Conservation (phyloP, 1,284 basidiomycete species). For the Ustilago curta region DNA sequence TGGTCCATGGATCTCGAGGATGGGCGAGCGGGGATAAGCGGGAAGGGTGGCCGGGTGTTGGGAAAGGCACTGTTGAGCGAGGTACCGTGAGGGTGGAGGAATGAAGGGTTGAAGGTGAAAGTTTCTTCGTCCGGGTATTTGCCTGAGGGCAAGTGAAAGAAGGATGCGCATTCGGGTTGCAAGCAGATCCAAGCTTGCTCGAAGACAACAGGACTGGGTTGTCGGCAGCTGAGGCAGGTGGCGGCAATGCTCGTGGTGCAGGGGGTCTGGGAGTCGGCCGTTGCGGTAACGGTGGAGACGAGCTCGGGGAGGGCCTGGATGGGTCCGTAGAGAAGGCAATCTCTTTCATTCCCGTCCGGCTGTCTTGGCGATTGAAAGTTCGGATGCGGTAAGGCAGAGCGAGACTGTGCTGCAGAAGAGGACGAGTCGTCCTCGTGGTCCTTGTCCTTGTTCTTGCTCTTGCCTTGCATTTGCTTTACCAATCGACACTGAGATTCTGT, state of each 20-base stretch:
- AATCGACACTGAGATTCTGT: conserved; percentile 16
- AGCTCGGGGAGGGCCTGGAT: conserved; percentile 4
- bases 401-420: not conserved
- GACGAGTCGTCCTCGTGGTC: not conserved
- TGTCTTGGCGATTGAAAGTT: not conserved
- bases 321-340: conserved; percentile 21
- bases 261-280: conserved; percentile 2
- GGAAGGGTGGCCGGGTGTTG: conserved; percentile 16
- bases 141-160: conserved; percentile 23
- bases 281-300: conserved; percentile 17
- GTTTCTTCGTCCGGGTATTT: not conserved
- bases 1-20: conserved; percentile 26
- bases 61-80: conserved; percentile 23
- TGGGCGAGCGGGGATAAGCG: conserved; percentile 17
- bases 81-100: conserved; percentile 16
- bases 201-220: conserved; percentile 29
- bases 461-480: conserved; percentile 13
- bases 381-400: not conserved
- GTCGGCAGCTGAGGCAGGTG: conserved; percentile 18
- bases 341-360: not conserved
- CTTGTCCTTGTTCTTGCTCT: conserved; percentile 2
- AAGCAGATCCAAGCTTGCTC: conserved; percentile 48
- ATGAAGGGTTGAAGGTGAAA: conserved; percentile 13
- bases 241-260: conserved; percentile 22
- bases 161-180: conserved; percentile 23